A percentile compares a stretch with the other conserved stretches of the same genome.
These are phyloP conservation scores for Sporisorium scitamineum DNA, from an alignment of 1,284 basidiomycete genomes.

Conservation along the genomic window DNA sequence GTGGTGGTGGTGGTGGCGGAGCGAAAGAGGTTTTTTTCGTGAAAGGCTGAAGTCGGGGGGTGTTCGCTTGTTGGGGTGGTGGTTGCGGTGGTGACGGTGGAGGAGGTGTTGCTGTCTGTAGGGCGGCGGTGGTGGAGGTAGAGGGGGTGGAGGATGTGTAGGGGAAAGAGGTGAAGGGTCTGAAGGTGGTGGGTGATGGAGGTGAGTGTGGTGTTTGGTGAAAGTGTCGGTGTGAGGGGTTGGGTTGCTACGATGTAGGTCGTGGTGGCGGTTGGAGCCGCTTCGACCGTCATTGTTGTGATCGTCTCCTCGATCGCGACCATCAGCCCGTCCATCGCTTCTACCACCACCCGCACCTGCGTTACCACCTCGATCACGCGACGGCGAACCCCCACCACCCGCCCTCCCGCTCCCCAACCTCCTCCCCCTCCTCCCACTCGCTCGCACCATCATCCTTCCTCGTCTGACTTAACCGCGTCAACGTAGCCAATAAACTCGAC, in stretches of 20 bases:
- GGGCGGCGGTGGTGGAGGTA: background rate
- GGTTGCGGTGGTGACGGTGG: slow-evolving; percentile 17
- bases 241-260: no score
- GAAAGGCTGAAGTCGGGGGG: background rate
- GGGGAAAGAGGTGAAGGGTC: background rate
- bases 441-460: slow-evolving; percentile 22
- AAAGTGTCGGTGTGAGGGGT: background rate
- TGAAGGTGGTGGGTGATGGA: background rate
- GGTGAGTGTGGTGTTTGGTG: background rate
- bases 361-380: background rate
- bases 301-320: background rate
- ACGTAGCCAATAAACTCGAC: slow-evolving; percentile 34
- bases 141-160: background rate
- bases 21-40: slow-evolving; percentile 4
- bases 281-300: background rate
- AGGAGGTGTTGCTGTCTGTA: slow-evolving; percentile 9
- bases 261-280: background rate
- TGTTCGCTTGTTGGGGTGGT: slow-evolving; percentile 34
- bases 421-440: slow-evolving; percentile 11
- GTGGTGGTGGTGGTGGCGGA: background rate
- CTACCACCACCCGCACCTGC: background rate
- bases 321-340: background rate
- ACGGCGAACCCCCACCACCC: slow-evolving; percentile 4
- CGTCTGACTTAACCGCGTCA: slow-evolving; percentile 39
- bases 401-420: background rate